phyloP scores from a whole-genome alignment of 2,329 filamentous ascomycete species.

The Arachnopeziza araneosa region DNA sequence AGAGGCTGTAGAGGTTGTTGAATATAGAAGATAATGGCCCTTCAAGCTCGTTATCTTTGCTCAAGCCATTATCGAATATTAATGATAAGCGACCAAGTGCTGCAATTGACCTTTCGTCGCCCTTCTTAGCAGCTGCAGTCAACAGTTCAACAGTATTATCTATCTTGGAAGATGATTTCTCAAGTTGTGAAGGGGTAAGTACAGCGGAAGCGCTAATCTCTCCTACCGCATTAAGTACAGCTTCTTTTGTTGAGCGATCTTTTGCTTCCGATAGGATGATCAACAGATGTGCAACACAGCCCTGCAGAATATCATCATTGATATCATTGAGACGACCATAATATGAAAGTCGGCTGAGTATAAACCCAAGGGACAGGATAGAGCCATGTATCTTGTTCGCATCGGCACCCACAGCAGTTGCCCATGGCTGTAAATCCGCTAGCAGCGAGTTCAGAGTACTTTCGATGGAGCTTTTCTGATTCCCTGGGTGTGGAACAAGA shows the following conservation, averaged over 20 bases:
- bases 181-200: slow-evolving; percentile 30
- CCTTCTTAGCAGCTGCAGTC: slow-evolving; percentile 64
- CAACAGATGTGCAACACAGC: slow-evolving; percentile 40
- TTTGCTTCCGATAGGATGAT: slow-evolving; percentile 47
- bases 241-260: slow-evolving; percentile 52
- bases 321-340: slow-evolving; percentile 35
- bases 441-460: slow-evolving; percentile 42
- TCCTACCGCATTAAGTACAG: slow-evolving; percentile 51
- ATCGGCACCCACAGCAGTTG: slow-evolving; percentile 49
- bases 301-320: slow-evolving; percentile 34
- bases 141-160: slow-evolving; percentile 53
- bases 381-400: slow-evolving; percentile 55
- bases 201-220: slow-evolving; percentile 56
- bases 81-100: slow-evolving; percentile 73
- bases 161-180: slow-evolving; percentile 16
- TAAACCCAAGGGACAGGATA: slow-evolving; percentile 51
- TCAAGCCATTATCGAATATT: slow-evolving; percentile 43
- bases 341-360: slow-evolving; percentile 50
- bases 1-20: slow-evolving; percentile 65
- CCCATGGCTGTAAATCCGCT: slow-evolving; percentile 44
- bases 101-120: slow-evolving; percentile 76
- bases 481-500: slow-evolving; percentile 59
- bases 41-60: slow-evolving; percentile 29
- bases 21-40: slow-evolving; percentile 51
- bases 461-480: slow-evolving; percentile 37